Evolutionary conservation across 2,329 filamentous ascomycete genomes (phyloP).

Genomic region (Phialophora tarda): DNA sequence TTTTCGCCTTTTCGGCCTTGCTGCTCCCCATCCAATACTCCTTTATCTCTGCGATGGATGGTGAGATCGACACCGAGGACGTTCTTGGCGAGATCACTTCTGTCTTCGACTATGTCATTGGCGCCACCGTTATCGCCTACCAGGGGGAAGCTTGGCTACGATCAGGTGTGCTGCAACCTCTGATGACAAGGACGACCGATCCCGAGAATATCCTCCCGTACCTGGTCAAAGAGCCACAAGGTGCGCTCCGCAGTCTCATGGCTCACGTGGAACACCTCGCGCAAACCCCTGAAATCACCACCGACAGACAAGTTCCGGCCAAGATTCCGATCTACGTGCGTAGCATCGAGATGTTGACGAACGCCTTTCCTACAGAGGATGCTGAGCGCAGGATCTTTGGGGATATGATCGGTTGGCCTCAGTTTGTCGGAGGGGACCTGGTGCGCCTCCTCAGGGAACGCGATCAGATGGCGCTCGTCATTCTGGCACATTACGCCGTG

Average conservation of each 20-base stretch:
- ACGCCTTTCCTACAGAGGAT: constrained; percentile 10
- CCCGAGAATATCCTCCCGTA: constrained; percentile 4
- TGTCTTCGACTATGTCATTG: constrained; percentile 16
- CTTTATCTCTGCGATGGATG: constrained; percentile 8
- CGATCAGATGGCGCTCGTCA: constrained; percentile 15
- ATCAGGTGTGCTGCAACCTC: constrained; percentile 6
- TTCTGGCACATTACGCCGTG: constrained; percentile 14
- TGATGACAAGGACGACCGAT: constrained; percentile 6
- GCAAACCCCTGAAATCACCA: not conserved
- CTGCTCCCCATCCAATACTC: constrained; percentile 16
- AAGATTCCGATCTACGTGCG: constrained; percentile 13
- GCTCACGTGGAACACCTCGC: constrained; percentile 3
- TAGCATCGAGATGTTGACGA: constrained; percentile 18
- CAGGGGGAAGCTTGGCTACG: constrained; percentile 6
- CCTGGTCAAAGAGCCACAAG: constrained; percentile 5
- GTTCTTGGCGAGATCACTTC: not conserved
- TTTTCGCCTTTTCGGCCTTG: constrained; percentile 27
- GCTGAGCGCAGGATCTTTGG: constrained; percentile 10
- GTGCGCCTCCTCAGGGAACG: constrained; percentile 14
- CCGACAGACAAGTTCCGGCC: not conserved
- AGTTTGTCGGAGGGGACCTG: constrained; percentile 9
- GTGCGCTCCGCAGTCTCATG: constrained; percentile 5
- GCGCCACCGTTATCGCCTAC: constrained; percentile 15
- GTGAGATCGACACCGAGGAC: constrained; percentile 4
- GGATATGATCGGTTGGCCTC: constrained; percentile 18